Evolutionary conservation across 2,329 filamentous ascomycete genomes (phyloP).

Genomic region (Dendryphion nanum): DNA sequence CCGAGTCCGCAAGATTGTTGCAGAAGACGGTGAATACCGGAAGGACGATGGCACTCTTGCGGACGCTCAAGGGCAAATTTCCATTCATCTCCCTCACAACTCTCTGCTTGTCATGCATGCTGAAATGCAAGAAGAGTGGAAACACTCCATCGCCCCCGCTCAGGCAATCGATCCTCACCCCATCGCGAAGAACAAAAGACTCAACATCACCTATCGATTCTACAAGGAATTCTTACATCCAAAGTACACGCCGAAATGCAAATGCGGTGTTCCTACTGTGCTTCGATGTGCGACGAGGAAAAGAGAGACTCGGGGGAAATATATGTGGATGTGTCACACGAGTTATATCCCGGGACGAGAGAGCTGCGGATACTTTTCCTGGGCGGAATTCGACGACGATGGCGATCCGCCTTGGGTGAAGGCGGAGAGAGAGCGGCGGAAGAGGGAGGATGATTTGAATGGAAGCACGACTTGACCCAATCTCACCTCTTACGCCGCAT

Average conservation of each 20-base stretch:
- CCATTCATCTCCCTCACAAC: constrained; percentile 92
- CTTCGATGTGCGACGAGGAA: constrained; percentile 79
- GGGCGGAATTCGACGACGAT: constrained; percentile 58
- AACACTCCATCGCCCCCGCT: constrained; percentile 78
- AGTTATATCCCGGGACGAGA: constrained; percentile 66
- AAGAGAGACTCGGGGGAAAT: constrained; percentile 71
- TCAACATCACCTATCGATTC: constrained; percentile 92
- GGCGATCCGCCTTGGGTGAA: constrained; percentile 73
- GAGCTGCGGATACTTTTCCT: constrained; percentile 36
- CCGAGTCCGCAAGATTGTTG: constrained; percentile 73
- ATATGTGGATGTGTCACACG: constrained; percentile 93
- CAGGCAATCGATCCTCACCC: constrained; percentile 81
- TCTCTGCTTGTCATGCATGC: constrained; percentile 94
- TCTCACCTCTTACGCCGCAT: too few relatives aligned
- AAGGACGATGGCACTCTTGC: constrained; percentile 40
- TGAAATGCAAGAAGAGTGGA: constrained; percentile 97
- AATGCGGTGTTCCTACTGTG: constrained; percentile 66
- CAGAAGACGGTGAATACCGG: constrained; percentile 51
- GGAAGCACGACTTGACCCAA: too few relatives aligned
- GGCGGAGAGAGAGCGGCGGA: too few relatives aligned
- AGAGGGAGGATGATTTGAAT: too few relatives aligned
- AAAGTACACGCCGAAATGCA: constrained; percentile 72
- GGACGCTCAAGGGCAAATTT: constrained; percentile 79
- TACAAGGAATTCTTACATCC: constrained; percentile 79
- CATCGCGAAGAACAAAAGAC: constrained; percentile 72